These are phyloP conservation scores for Eucalyptus cloeziana DNA, from an alignment of 345 rosid genomes.

Conservation along the genomic window DNA sequence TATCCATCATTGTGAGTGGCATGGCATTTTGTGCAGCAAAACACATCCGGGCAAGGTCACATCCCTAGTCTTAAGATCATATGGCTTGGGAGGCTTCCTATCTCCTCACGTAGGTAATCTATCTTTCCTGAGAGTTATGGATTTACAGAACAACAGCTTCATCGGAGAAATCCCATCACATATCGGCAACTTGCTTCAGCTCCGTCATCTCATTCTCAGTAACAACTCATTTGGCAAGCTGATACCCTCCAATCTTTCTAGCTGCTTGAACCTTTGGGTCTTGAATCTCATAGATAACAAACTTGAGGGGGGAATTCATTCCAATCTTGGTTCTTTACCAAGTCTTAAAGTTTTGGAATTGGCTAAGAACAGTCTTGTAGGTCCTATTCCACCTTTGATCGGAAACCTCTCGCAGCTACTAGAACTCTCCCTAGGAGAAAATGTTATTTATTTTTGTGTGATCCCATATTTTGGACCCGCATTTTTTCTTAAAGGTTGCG, in stretches of 20 bases:
- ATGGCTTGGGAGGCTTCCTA: background rate
- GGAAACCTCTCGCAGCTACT: background rate
- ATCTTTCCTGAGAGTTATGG: background rate
- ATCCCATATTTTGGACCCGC: too few species aligned
- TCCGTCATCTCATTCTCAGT: rapidly evolving
- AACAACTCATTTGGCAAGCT: background rate
- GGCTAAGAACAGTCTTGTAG: background rate
- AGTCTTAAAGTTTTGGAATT: rapidly evolving
- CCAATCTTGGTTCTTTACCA: background rate
- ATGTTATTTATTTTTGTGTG: too few species aligned
- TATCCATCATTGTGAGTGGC: background rate
- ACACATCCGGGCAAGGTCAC: background rate
- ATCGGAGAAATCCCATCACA: background rate
- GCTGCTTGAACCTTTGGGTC: rapidly evolving
- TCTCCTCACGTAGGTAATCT: background rate
- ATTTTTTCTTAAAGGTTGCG: too few species aligned
- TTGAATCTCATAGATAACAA: background rate
- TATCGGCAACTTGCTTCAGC: background rate
- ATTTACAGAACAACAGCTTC: background rate
- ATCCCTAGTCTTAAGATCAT: rapidly evolving
- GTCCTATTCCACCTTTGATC: background rate
- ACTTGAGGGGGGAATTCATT: background rate
- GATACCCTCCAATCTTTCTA: background rate
- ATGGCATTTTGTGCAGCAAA: background rate
- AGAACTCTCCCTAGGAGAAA: background rate